Percentiles rank a stretch among this genome's conserved stretches.
Conservation (phyloP, 352 stramenopile species). For the Thraustochytrium sp. region DNA sequence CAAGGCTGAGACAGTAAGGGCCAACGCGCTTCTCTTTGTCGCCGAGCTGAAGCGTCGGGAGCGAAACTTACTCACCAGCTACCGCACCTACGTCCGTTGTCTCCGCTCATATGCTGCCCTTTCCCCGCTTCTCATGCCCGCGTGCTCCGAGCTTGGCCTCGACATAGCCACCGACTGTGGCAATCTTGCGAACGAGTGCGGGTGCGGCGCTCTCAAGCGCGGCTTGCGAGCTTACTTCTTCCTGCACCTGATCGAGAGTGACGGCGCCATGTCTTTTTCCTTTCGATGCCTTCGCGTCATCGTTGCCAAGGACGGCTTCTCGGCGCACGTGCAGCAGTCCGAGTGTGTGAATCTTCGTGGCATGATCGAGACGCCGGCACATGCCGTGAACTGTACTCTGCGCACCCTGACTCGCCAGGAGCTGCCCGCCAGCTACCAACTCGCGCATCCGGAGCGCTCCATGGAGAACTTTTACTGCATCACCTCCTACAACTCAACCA, state of each 20-base stretch:
- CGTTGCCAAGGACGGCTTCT: neutral
- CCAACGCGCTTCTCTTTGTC: neutral
- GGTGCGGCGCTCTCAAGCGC: neutral
- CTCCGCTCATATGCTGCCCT: neutral
- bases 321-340: neutral
- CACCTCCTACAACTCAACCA: too few species aligned
- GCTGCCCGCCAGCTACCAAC: too few species aligned
- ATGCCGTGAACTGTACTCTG: too few species aligned
- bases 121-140: neutral
- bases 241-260: neutral
- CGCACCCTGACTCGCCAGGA: too few species aligned
- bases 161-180: neutral
- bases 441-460: too few species aligned
- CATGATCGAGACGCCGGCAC: too few species aligned
- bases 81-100: neutral
- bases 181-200: neutral
- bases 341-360: too few species aligned
- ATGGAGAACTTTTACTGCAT: too few species aligned
- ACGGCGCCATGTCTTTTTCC: neutral
- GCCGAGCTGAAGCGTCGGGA: neutral
- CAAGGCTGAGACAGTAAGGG: neutral
- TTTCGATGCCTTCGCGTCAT: conserved; percentile 6
- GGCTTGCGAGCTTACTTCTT: neutral
- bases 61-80: neutral
- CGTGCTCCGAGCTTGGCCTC: too few species aligned